Evolutionary conservation across 1,284 basidiomycete genomes (phyloP), one percentile per base, ranked within the genome.

Genomic region (Sanguinoderma infundibulare): DNA sequence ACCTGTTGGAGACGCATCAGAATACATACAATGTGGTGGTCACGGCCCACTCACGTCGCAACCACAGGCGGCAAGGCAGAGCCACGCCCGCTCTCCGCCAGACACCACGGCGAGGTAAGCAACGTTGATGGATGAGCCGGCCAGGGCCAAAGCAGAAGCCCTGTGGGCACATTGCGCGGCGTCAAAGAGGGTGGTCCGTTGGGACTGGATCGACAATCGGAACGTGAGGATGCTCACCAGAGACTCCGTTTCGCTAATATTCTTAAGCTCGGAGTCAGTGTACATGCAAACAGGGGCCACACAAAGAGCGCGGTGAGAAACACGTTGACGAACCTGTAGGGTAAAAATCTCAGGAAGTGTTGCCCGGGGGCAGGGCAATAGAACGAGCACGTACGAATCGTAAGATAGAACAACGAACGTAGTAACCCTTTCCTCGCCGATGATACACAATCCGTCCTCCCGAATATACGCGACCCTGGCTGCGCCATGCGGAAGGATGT

Each of bases 31-130:
- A 10, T 20, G 14, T 24, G 24, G n/a, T n/a, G n/a, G 34, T 1
- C 1, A n/a, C n/a, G n/a, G 17, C 24, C 4, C 28, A n/a, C 69
- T 32, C 44, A 83, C 83, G 67, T 86, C 84, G 14, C 72, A 74
- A 5, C 80, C 80, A 63, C 85, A 87, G 58, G 78, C 79, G 14
- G 77, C 78, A 1, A 87, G 74, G 67, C 84, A 86, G 17, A 87
- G 77, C 81, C 81, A 86, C 4, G 79, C 83, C 14, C 83, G 74
- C 68, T 87, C 78, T 35, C 74, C 69, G 6, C 85, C 85, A 42
- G 83, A 71, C 70, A 83, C 69, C 28, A 80, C 40, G 8, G 82
- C 81, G 40, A 87, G 74, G 17, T 85, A 70, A 20, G 78, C 70
- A 55, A 86, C 81, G 67, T 87, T 87, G 53, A 80, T 62, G 54